Conservation (phyloP, 176 grass and related monocot species). For the Puya raimondii region DNA sequence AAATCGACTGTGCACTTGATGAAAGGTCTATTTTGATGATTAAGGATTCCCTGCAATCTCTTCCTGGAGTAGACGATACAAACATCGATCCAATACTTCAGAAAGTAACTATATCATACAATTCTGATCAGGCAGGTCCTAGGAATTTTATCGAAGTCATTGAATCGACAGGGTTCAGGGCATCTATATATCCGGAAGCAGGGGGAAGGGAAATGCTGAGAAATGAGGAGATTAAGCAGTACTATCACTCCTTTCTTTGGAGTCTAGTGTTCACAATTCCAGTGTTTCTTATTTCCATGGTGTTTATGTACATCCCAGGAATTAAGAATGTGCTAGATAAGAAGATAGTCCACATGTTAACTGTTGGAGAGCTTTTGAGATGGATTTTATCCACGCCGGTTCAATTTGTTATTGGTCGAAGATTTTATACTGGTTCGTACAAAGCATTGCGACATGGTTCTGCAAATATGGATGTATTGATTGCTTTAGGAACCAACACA, state of each 20-base stretch:
- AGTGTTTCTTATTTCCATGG: constrained; percentile 90
- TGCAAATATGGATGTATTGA: constrained; percentile 97
- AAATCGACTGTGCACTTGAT: constrained; percentile 50
- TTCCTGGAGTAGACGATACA: constrained; percentile 64
- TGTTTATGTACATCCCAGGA: constrained; percentile 87
- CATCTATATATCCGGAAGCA: constrained; percentile 72
- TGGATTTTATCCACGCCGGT: constrained; percentile 90
- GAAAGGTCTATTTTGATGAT: constrained; percentile 41
- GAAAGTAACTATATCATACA: constrained; percentile 77
- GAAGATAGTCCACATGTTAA: constrained; percentile 79
- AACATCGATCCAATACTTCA: constrained; percentile 41
- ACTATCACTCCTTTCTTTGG: constrained; percentile 67
- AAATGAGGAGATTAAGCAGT: constrained; percentile 66
- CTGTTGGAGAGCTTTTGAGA: constrained; percentile 61
- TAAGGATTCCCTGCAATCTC: constrained; percentile 62
- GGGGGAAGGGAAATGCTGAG: constrained; percentile 59
- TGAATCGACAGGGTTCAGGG: constrained; percentile 48
- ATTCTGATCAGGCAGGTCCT: constrained; percentile 74
- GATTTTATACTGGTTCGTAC: constrained; percentile 80
- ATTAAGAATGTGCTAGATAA: constrained; percentile 53
- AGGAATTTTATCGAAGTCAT: constrained; percentile 80
- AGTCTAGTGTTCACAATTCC: constrained; percentile 85
- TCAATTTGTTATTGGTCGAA: constrained; percentile 81
- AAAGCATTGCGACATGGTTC: constrained; percentile 64
- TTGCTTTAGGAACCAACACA: constrained; percentile 83